Conservation (phyloP, 2,329 filamentous ascomycete species). For the Ophiostoma sp. region DNA sequence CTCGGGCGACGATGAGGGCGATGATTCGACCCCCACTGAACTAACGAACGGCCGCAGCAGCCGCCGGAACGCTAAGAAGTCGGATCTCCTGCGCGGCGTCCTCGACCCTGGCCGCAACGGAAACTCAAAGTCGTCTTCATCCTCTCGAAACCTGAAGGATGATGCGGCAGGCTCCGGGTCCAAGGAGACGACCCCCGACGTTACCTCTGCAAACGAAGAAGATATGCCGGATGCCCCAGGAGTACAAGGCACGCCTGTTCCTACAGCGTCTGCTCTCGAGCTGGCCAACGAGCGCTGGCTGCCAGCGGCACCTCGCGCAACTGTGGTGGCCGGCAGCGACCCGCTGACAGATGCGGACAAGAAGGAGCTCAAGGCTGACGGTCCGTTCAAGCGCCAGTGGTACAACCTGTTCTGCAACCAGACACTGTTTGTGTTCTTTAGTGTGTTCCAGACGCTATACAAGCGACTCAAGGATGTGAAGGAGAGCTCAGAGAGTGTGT, state of each 20-base stretch:
- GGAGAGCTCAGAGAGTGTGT: constrained; percentile 66
- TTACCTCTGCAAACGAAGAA: constrained; percentile 69
- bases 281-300: constrained; percentile 60
- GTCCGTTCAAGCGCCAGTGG: constrained; percentile 70
- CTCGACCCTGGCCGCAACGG: constrained; percentile 72
- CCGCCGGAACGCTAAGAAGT: constrained; percentile 69
- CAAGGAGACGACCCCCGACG: constrained; percentile 84
- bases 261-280: constrained; percentile 52
- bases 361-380: constrained; percentile 66
- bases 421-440: constrained; percentile 90
- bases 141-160: constrained; percentile 63
- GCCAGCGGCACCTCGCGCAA: constrained; percentile 53
- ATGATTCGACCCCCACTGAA: constrained; percentile 66
- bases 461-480: constrained; percentile 79
- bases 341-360: constrained; percentile 50
- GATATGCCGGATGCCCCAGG: constrained; percentile 61
- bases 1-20: constrained; percentile 70
- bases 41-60: constrained; percentile 58
- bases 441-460: constrained; percentile 87
- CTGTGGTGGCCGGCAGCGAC: constrained; percentile 50
- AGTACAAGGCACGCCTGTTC: constrained; percentile 21
- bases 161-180: constrained; percentile 66
- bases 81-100: constrained; percentile 76
- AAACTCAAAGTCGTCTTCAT: constrained; percentile 45
- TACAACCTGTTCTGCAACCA: constrained; percentile 92